Evolutionary conservation across 2,329 filamentous ascomycete genomes (phyloP).

Genomic region (Xylaria sp.): DNA sequence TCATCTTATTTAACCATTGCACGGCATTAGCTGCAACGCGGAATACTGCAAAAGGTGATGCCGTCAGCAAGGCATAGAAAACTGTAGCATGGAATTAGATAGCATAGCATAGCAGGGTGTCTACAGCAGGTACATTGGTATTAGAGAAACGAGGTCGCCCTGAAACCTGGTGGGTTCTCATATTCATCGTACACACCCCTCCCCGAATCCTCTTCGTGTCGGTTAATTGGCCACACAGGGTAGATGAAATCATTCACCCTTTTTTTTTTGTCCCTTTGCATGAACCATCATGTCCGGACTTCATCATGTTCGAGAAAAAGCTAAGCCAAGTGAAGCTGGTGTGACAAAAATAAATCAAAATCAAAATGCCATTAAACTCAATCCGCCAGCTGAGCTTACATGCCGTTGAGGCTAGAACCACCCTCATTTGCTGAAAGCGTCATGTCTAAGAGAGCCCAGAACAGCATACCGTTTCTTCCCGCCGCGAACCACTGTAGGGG

Average conservation of each 20-base stretch:
- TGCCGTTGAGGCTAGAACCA: background rate
- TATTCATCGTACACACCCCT: conserved; percentile 1
- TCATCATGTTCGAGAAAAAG: background rate
- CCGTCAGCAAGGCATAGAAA: conserved; percentile 14
- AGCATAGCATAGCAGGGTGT: too few relatives aligned
- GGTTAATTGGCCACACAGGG: background rate
- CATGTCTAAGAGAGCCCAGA: background rate
- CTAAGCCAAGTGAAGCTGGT: background rate
- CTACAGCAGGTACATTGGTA: too few relatives aligned
- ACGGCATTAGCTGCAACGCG: conserved; percentile 24
- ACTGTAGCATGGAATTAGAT: background rate
- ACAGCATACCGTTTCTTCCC: background rate
- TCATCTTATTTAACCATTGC: conserved; percentile 10
- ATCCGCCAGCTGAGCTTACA: background rate
- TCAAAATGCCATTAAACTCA: background rate
- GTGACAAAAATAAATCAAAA: background rate
- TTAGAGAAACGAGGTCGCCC: background rate
- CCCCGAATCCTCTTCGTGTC: conserved; percentile 1
- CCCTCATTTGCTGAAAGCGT: background rate
- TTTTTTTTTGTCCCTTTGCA: background rate
- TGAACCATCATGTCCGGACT: conserved; percentile 11
- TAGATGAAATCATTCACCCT: background rate
- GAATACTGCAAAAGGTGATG: conserved; percentile 26
- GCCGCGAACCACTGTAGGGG: background rate
- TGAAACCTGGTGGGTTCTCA: conserved; percentile 14